Evolutionary conservation across 768 basidiomycete genomes (phyloP).

Genomic region (Boletellus ananiceps): DNA sequence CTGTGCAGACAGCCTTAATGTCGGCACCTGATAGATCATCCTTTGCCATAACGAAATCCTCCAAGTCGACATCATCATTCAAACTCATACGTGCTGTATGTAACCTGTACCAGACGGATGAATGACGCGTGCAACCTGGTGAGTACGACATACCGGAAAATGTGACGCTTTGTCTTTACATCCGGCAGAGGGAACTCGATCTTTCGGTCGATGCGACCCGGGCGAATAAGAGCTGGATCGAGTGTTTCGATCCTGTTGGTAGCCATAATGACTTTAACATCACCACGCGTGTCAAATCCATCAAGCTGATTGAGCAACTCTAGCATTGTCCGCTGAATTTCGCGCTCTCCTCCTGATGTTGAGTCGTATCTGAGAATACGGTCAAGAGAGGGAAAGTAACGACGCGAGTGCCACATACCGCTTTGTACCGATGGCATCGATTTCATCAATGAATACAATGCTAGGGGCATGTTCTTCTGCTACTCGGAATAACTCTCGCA

Average conservation of each 20-base stretch:
- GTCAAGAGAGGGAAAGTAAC: constrained; percentile 4
- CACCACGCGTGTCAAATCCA: constrained; percentile 99
- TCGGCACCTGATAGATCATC: constrained; percentile 97
- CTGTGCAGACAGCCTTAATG: constrained; percentile 98
- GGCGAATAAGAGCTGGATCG: constrained; percentile 96
- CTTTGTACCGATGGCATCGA: constrained; percentile 97
- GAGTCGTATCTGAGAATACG: constrained; percentile 77
- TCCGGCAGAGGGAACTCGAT: constrained; percentile 98
- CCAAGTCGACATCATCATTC: constrained; percentile 82
- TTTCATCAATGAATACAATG: constrained; percentile 99
- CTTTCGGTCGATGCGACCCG: constrained; percentile 97
- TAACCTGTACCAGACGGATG: constrained; percentile 42
- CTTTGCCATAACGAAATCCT: constrained; percentile 93
- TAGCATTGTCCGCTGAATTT: constrained; percentile 99
- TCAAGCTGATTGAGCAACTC: constrained; percentile 98
- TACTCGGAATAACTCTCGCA: constrained; percentile 93
- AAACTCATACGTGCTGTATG: constrained; percentile 96
- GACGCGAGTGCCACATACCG: constrained; percentile 49
- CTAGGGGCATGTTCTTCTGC: constrained; percentile 98
- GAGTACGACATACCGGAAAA: constrained; percentile 66
- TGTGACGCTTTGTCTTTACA: constrained; percentile 97
- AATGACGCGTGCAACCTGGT: background rate
- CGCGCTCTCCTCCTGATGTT: constrained; percentile 96
- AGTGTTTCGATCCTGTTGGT: constrained; percentile 97
- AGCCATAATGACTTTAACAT: constrained; percentile 99